phyloP scores from a whole-genome alignment of 2,329 filamentous ascomycete genomes.

The Trichophyton simii region DNA sequence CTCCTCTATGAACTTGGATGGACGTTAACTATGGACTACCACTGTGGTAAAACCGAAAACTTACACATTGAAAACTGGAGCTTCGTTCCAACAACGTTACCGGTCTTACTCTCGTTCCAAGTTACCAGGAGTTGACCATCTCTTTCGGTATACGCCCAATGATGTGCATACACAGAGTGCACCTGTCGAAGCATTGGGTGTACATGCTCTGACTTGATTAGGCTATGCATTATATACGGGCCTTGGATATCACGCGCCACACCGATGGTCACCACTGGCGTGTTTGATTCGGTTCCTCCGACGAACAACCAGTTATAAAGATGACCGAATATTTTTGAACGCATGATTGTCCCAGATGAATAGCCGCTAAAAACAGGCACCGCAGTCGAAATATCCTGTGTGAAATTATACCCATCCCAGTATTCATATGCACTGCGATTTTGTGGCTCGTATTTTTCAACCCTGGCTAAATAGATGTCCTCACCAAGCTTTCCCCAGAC shows the following conservation, averaged over 20 bases:
- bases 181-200: neutral
- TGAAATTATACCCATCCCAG: slow-evolving; percentile 12
- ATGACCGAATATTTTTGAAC: slow-evolving; percentile 11
- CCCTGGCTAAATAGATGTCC: slow-evolving; percentile 11
- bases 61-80: slow-evolving; percentile 12
- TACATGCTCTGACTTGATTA: slow-evolving; percentile 4
- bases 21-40: neutral
- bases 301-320: slow-evolving; percentile 11
- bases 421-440: slow-evolving; percentile 10
- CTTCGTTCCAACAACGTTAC: slow-evolving; percentile 7
- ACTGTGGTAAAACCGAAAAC: neutral
- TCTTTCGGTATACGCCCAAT: slow-evolving; percentile 9
- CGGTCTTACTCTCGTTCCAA: slow-evolving; percentile 9
- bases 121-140: slow-evolving; percentile 10
- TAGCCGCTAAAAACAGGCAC: slow-evolving; percentile 10
- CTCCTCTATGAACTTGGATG: slow-evolving; percentile 9
- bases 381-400: neutral
- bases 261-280: slow-evolving; percentile 7
- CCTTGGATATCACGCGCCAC: slow-evolving; percentile 7
- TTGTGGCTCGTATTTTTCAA: slow-evolving; percentile 6
- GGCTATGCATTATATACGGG: slow-evolving; percentile 9
- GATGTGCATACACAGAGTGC: slow-evolving; percentile 11
- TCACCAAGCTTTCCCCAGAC: slow-evolving; percentile 10
- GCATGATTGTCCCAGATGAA: slow-evolving; percentile 9
- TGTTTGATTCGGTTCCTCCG: slow-evolving; percentile 5